Percentiles rank a stretch among this genome's conserved stretches.
These are phyloP conservation scores for Sabuloglossum arenarium DNA, from an alignment of 495 filamentous ascomycete species.

Conservation along the genomic window DNA sequence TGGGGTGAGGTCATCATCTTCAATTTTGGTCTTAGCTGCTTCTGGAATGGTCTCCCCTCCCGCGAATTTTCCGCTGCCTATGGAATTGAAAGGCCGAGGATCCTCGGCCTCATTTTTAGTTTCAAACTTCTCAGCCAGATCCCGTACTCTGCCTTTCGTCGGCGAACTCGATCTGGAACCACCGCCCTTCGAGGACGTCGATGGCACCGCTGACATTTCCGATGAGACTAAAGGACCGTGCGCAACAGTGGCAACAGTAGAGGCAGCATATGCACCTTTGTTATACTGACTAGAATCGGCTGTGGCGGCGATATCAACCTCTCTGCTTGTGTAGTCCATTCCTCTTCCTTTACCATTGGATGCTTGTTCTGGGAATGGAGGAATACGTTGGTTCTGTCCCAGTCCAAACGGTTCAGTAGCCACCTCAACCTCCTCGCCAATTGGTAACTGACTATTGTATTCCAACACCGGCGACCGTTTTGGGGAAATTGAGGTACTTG, in stretches of 20 bases:
- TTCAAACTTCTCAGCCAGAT: constrained; percentile 27
- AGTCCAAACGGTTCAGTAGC: constrained; percentile 3
- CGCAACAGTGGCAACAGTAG: background rate
- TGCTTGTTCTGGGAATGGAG: background rate
- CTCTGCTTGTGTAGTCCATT: constrained; percentile 8
- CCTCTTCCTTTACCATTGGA: background rate
- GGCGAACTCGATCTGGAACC: constrained; percentile 9
- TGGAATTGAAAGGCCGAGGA: background rate
- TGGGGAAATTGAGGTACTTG: constrained; percentile 39
- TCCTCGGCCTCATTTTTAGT: background rate
- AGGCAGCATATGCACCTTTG: background rate
- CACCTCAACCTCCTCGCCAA: constrained; percentile 17
- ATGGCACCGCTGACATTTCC: background rate
- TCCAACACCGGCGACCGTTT: constrained; percentile 33
- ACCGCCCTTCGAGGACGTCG: background rate
- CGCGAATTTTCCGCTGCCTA: background rate
- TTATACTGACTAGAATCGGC: constrained; percentile 8
- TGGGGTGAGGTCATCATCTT: constrained; percentile 11
- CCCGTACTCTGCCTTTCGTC: constrained; percentile 22
- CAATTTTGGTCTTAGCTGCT: constrained; percentile 5
- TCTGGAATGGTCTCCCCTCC: background rate
- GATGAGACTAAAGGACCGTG: constrained; percentile 6
- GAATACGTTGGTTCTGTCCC: background rate
- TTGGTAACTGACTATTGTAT: constrained; percentile 17
- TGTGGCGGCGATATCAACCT: constrained; percentile 9